Percentiles rank a stretch among this genome's conserved stretches.
phyloP scores from a whole-genome alignment of 1,284 basidiomycete genomes.

The Ceratobasidium sp. region DNA sequence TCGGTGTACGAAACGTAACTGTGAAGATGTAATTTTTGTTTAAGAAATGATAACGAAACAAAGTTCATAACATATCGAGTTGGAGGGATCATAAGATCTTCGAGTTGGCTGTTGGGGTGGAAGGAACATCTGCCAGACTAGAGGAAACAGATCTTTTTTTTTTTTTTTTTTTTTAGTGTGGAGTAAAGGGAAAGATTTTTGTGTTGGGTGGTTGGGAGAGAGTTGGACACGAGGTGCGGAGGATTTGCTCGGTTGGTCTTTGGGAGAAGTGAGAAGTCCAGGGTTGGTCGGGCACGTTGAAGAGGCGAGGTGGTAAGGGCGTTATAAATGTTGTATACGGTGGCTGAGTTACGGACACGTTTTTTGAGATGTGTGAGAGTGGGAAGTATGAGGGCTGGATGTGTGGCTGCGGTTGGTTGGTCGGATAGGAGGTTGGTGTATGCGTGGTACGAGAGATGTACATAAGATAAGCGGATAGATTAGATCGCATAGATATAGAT shows the following conservation, averaged over 20 bases:
- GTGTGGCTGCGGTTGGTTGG: not conserved
- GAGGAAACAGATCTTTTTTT: too few species aligned
- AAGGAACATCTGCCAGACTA: too few species aligned
- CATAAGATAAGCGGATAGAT: too few species aligned
- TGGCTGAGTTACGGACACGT: not conserved
- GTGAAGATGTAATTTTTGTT: conserved; percentile 26
- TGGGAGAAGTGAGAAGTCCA: not conserved
- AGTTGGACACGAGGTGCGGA: not conserved
- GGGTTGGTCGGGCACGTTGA: not conserved
- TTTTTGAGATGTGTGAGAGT: not conserved
- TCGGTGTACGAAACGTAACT: conserved; percentile 1
- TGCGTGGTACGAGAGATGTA: too few species aligned
- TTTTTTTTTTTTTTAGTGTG: too few species aligned
- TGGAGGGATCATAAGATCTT: not conserved
- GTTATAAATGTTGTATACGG: not conserved
- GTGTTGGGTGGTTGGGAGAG: too few species aligned
- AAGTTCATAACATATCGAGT: conserved; percentile 19
- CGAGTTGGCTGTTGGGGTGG: too few species aligned
- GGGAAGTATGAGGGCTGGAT: not conserved
- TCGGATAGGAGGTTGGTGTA: too few species aligned
- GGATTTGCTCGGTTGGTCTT: not conserved
- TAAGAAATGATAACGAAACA: conserved; percentile 19
- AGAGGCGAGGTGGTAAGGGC: not conserved
- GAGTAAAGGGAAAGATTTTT: too few species aligned
- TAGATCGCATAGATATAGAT: too few species aligned